phyloP scores from a whole-genome alignment of 805 yeast species.

The Henningerozyma blattae region DNA sequence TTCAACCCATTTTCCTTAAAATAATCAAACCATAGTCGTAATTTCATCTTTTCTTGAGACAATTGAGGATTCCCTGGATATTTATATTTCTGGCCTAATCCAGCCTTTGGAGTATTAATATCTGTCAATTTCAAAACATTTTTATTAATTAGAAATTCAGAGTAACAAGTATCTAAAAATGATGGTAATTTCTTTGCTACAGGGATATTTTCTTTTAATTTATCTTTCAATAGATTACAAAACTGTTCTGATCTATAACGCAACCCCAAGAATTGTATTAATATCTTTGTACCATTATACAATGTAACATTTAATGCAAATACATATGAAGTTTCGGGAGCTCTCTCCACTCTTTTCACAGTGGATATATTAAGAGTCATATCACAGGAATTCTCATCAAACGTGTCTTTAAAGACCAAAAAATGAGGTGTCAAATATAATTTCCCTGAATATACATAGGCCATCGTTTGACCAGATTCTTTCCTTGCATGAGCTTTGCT shows the following conservation, averaged over 20 bases:
- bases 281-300: conserved; percentile 48
- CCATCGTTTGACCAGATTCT: conserved; percentile 7
- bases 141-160: conserved; percentile 68
- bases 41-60: conserved; percentile 67
- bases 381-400: conserved; percentile 55
- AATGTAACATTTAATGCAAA: conserved; percentile 69
- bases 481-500: conserved; percentile 9
- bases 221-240: conserved; percentile 51
- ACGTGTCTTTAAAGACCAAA: conserved; percentile 59
- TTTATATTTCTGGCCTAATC: conserved; percentile 72
- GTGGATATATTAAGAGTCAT: conserved; percentile 66
- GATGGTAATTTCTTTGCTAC: conserved; percentile 50
- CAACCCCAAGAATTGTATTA: conserved; percentile 68
- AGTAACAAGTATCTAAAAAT: conserved; percentile 63
- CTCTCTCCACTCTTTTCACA: conserved; percentile 72
- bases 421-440: conserved; percentile 66
- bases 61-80: conserved; percentile 84
- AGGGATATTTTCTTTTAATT: conserved; percentile 49
- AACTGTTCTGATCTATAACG: conserved; percentile 72
- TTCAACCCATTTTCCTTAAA: conserved; percentile 78
- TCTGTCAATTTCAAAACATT: conserved; percentile 26
- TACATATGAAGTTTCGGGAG: conserved; percentile 63
- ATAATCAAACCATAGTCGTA: conserved; percentile 90
- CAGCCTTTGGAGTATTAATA: conserved; percentile 58
- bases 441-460: conserved; percentile 43